A percentile compares a stretch with the other conserved stretches of the same genome.
These are phyloP conservation scores for Vitis hybrid DNA, from an alignment of 177 flowering plant genomes.

Conservation along the genomic window DNA sequence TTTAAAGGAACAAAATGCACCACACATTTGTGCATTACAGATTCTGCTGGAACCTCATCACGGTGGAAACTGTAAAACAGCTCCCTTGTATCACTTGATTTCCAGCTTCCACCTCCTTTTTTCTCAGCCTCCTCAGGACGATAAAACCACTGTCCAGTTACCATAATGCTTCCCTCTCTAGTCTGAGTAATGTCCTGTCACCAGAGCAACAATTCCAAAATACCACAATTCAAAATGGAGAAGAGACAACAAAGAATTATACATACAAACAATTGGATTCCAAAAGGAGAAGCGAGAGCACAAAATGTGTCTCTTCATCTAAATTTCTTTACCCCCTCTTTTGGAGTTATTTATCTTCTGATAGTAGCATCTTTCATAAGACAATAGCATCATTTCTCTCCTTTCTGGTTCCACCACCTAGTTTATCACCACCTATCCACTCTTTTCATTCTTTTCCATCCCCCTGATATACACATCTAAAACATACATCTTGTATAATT, in stretches of 20 bases:
- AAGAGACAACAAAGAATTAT: background rate
- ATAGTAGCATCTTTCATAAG: no score
- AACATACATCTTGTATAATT: no score
- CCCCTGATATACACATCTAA: no score
- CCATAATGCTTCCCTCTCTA: slow-evolving; percentile 63
- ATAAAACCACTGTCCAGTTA: slow-evolving; percentile 96
- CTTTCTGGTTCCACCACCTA: no score
- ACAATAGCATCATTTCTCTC: no score
- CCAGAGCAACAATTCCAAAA: slow-evolving; percentile 1
- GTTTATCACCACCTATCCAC: no score
- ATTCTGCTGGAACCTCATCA: slow-evolving; percentile 94
- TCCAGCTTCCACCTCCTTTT: slow-evolving; percentile 87
- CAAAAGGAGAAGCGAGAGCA: background rate
- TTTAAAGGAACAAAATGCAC: slow-evolving; percentile 87
- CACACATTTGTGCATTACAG: slow-evolving; percentile 97
- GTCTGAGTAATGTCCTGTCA: slow-evolving; percentile 72
- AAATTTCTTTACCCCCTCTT: no score
- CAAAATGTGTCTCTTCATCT: no score
- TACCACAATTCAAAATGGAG: background rate
- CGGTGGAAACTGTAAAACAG: slow-evolving; percentile 92
- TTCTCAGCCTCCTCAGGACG: slow-evolving; percentile 94
- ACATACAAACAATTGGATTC: slow-evolving; percentile 5
- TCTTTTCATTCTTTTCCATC: no score
- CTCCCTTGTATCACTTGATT: slow-evolving; percentile 75
- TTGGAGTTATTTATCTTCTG: no score